These are phyloP conservation scores for Umbelopsis sp. DNA, from an alignment of 192 early-diverging fungal species.

Conservation along the genomic window DNA sequence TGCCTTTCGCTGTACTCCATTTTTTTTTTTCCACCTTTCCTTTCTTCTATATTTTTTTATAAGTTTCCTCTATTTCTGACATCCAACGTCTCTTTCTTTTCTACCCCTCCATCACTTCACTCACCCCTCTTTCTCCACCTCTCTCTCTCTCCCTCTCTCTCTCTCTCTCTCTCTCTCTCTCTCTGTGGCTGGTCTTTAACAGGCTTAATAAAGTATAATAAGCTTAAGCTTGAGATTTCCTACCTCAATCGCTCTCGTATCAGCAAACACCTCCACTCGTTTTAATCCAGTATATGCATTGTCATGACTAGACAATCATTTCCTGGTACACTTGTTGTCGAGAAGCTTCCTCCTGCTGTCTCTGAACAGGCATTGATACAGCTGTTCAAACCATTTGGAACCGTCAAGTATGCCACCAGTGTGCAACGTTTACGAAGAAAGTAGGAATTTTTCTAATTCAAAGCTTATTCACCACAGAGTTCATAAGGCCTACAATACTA, in stretches of 20 bases:
- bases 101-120: too few relatives aligned
- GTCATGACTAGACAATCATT: not conserved
- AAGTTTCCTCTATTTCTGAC: not conserved
- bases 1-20: not conserved
- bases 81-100: not conserved
- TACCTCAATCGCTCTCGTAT: not conserved
- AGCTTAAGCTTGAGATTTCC: too few relatives aligned
- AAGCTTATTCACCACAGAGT: not conserved
- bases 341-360: not conserved
- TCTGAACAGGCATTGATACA: not conserved
- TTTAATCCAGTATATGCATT: not conserved
- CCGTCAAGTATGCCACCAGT: conserved; percentile 1
- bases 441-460: too few relatives aligned
- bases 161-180: not conserved
- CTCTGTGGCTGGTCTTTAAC: not conserved
- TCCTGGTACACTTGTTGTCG: not conserved
- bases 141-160: not conserved
- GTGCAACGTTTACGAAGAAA: too few relatives aligned
- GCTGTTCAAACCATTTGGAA: not conserved
- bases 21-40: not conserved
- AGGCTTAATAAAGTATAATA: not conserved
- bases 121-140: conserved; percentile 9
- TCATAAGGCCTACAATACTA: not conserved
- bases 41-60: not conserved
- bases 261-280: not conserved